These are phyloP conservation scores for Ophiosphaerella korrae DNA, from an alignment of 2,329 filamentous ascomycete genomes.

Conservation along the genomic window DNA sequence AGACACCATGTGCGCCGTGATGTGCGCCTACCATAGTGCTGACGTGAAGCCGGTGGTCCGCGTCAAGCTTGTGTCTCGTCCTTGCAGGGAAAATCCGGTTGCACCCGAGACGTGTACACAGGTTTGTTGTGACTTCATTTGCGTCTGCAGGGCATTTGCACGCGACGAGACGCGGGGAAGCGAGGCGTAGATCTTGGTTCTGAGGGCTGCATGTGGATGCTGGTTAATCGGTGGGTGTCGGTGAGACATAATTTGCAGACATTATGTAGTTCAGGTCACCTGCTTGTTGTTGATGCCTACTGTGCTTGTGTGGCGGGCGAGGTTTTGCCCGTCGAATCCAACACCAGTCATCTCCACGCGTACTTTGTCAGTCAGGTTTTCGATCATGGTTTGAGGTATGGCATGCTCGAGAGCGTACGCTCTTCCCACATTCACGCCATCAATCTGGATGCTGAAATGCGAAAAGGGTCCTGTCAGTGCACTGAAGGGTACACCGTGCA, in stretches of 20 bases:
- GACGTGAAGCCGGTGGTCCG: conserved; percentile 9
- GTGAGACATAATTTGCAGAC: not conserved
- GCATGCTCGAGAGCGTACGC: conserved; percentile 39
- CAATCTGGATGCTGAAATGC: conserved; percentile 34
- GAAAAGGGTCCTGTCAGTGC: conserved; percentile 43
- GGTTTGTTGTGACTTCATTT: not conserved
- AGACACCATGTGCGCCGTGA: not conserved
- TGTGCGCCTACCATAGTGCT: conserved; percentile 12
- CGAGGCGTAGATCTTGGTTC: conserved; percentile 11
- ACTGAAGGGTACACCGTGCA: conserved; percentile 33
- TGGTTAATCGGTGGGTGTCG: not conserved
- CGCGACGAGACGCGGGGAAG: conserved; percentile 8
- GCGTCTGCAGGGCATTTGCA: conserved; percentile 4
- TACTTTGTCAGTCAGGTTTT: conserved; percentile 9
- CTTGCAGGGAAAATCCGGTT: conserved; percentile 3
- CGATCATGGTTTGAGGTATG: conserved; percentile 16
- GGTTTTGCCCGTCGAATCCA: conserved; percentile 35
- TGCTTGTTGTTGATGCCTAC: not conserved
- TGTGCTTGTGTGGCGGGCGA: conserved; percentile 9
- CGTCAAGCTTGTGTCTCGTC: not conserved
- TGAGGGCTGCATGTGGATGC: not conserved
- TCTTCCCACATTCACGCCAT: conserved; percentile 26
- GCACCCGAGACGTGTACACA: not conserved
- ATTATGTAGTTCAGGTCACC: not conserved
- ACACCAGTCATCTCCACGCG: conserved; percentile 28